Evolutionary conservation across 106 monocot species (phyloP).

Genomic region (Vanilla planifolia): DNA sequence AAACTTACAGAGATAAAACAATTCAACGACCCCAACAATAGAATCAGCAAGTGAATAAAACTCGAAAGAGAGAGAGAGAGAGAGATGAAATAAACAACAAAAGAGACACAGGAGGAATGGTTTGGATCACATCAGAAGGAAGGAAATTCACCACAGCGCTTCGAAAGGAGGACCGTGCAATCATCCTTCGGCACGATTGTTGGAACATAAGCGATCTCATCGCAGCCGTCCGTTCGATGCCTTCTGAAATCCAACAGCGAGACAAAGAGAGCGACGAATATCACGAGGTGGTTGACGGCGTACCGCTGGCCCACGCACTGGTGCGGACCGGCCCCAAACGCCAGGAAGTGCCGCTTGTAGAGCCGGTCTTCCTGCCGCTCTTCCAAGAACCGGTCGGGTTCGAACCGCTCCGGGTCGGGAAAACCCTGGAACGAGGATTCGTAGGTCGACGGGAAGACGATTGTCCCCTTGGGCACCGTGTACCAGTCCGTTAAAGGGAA

Average conservation of each 20-base stretch:
- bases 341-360: slow-evolving; percentile 64
- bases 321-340: slow-evolving; percentile 91
- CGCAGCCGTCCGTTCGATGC: slow-evolving; percentile 44
- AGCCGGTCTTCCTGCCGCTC: slow-evolving; percentile 67
- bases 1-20: no score
- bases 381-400: slow-evolving; percentile 77
- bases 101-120: no score
- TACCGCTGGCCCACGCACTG: slow-evolving; percentile 93
- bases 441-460: slow-evolving; percentile 83
- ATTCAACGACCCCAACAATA: no score
- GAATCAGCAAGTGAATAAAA: no score
- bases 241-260: slow-evolving; percentile 70
- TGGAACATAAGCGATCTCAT: slow-evolving; percentile 78
- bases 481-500: slow-evolving; percentile 77
- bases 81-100: no score
- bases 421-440: slow-evolving; percentile 93
- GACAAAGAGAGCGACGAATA: slow-evolving; percentile 79
- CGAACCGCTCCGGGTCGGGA: slow-evolving; percentile 71
- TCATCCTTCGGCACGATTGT: slow-evolving; percentile 88
- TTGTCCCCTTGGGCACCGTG: slow-evolving; percentile 80
- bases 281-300: slow-evolving; percentile 75
- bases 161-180: slow-evolving; percentile 52
- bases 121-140: no score
- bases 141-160: slow-evolving; percentile 28
- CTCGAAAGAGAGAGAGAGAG: no score